A percentile compares a stretch with the other conserved stretches of the same genome.
phyloP scores from a whole-genome alignment of 805 yeast species.

The Sugiyamaella chiloensis region DNA sequence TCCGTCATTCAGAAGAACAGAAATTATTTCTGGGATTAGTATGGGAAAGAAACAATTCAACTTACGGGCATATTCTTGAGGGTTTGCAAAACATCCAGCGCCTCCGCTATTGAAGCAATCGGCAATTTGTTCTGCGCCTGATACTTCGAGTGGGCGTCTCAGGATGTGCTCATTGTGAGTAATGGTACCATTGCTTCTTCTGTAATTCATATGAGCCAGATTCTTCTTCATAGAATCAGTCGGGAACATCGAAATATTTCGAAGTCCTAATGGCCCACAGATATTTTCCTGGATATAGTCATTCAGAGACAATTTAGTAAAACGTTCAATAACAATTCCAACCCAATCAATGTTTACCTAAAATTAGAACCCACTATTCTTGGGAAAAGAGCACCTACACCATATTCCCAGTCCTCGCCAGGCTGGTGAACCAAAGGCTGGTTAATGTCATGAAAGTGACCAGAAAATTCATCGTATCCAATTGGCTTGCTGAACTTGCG shows the following conservation, averaged over 20 bases:
- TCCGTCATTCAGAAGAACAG: slow-evolving; percentile 36
- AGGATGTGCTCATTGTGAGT: slow-evolving; percentile 10
- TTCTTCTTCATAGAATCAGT: slow-evolving; percentile 20
- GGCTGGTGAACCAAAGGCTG: not conserved
- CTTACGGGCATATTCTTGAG: slow-evolving; percentile 36
- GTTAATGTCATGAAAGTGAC: not conserved
- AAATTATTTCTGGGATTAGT: slow-evolving; percentile 30
- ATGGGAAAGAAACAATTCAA: not conserved
- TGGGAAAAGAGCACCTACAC: not conserved
- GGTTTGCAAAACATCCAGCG: slow-evolving; percentile 41
- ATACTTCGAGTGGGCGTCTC: slow-evolving; percentile 5
- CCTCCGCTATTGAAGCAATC: slow-evolving; percentile 40
- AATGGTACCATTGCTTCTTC: slow-evolving; percentile 23
- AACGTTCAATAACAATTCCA: not conserved
- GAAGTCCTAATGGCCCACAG: slow-evolving; percentile 31
- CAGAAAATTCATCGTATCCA: not conserved
- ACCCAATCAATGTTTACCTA: not conserved
- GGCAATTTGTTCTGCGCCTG: slow-evolving; percentile 20
- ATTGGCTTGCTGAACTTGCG: not conserved
- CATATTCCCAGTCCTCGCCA: not conserved
- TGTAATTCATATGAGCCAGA: slow-evolving; percentile 26
- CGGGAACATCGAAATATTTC: slow-evolving; percentile 30
- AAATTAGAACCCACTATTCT: not conserved
- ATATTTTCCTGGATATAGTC: slow-evolving; percentile 23
- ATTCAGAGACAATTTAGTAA: slow-evolving; percentile 8